These are phyloP conservation scores for Avena insularis DNA, from an alignment of 176 grass and related monocot species.

Conservation along the genomic window DNA sequence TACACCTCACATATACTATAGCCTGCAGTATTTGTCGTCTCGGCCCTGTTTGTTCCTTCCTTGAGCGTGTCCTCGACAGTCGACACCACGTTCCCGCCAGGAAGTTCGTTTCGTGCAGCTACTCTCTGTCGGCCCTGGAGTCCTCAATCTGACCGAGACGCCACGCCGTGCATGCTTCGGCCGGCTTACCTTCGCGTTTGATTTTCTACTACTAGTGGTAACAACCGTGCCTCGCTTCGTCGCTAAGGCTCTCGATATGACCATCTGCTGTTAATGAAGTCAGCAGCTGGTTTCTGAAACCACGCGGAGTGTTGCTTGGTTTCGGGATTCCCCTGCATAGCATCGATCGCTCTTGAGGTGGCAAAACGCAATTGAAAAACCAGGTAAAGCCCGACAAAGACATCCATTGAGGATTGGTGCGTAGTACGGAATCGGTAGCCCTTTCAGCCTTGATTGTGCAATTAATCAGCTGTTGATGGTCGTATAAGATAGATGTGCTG, in stretches of 20 bases:
- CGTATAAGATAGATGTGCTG: no score
- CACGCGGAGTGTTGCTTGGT: background rate
- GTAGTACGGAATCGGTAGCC: no score
- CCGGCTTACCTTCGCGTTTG: background rate
- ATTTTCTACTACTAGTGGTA: background rate
- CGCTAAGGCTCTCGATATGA: constrained; percentile 31
- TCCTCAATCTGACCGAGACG: no score
- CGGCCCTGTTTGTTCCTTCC: background rate
- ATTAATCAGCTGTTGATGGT: background rate
- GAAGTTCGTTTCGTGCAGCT: background rate
- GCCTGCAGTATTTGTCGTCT: background rate
- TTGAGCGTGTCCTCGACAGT: background rate
- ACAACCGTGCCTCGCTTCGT: constrained; percentile 33
- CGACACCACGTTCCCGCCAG: background rate
- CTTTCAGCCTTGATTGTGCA: background rate
- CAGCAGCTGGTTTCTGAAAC: background rate
- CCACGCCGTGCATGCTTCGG: background rate
- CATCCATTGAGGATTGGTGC: background rate
- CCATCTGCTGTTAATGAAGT: background rate
- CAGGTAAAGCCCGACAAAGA: background rate
- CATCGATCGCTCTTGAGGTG: constrained; percentile 7
- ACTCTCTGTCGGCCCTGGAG: background rate
- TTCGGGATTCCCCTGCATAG: background rate
- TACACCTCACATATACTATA: no score
- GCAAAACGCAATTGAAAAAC: constrained; percentile 47